Evolutionary conservation across 228 moss, liverwort and hornwort genomes (phyloP), one percentile per base, ranked within the genome.

Genomic region (Sphagnum fallax): DNA sequence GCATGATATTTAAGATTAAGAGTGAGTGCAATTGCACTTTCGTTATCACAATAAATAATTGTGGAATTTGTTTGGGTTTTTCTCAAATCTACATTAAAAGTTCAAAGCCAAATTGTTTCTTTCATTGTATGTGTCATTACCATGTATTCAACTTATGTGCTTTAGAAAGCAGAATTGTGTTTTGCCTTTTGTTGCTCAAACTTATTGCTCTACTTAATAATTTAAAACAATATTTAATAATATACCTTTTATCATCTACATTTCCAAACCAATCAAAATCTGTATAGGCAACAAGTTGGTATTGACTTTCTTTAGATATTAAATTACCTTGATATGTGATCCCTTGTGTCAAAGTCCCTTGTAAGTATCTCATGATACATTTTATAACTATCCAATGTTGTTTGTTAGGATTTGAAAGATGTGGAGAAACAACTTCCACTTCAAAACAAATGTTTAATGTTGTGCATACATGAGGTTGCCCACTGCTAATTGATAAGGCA

Each of bases 131-230:
- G 55, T 55, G 55, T 62, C 62, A 4, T 0, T 14, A 49, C 57
- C 69, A 69, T 69, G 5, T 69, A 69, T 14, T 69, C n/a, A 13
- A 1, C 58, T 48, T 69, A 13, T 1, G 48, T 69, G 6, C 16
- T 55, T 5, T 47, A 69, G 0, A 49, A 5, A n/a, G n/a, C 60
- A 48, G 60, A 2, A 6, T 5, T 14, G 55, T 47, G 11, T 49
- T 69, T 4, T 69, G 0, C 6, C 53, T 58, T 9, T 69, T 69
- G 60, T 58, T 69, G 48, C 48, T 69, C 69, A 0, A 69, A 4
- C 6, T 47, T 4, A 61, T 69, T 4, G 60, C 6, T 4, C 13
- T 47, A 0, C 47, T 5, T n/a, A 8, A 14, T 5, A 69, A 9
- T 5, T 0, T 59, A 15, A 69, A 69, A 8, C 53, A 5, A 16